Evolutionary conservation across 495 filamentous ascomycete species (phyloP), one percentile per base, ranked within the genome.

Genomic region (Trypethelium eluteriae): DNA sequence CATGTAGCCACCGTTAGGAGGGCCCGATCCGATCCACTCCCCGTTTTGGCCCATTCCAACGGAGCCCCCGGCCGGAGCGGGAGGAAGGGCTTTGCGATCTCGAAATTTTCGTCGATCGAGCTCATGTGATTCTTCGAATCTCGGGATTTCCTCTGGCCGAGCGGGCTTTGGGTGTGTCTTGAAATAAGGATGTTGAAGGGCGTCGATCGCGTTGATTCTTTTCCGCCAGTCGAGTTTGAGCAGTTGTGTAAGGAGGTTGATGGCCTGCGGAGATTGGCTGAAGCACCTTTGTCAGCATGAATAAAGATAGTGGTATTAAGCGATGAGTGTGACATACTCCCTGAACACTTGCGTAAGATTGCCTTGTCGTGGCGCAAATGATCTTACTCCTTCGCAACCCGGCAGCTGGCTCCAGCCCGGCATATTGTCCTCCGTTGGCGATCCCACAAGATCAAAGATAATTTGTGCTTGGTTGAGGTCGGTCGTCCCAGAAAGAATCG

Each of bases 91-190:
- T 12, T 85, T 86, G 72, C 88, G 88, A 68, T 93, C 85, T 67
- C 93, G 88, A 72, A 92, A 90, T 74, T 91, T 93, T 66, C 92
- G 85, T 41, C 94, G 86, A 72, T 99, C 94, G 32, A 98, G 80
- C 76, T 99, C 94, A 78, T 99, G 94, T 18, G 91, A 96, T 69
- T 98, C 95, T 69, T 94, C 89, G 70, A 95, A 98, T 18, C 79
- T 82, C 32, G 94, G 94, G 32, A 99, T 78, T 41, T 98, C 93
- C 67, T 86, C 84, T 3, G 93, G 88, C 63, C 80, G 82, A 18
- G 92, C 86, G 10, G 94, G 95, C n/a, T 85, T 81, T 25, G 94
- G 95, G 2, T 82, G 75, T 18, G 80, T 88, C 50, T 81, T 84
- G 76, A 99, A 99, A 76, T 97, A 99, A 7, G 90, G 88, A 75